phyloP scores from a whole-genome alignment of 2,329 filamentous ascomycete genomes.

The Exserohilum rostratum region DNA sequence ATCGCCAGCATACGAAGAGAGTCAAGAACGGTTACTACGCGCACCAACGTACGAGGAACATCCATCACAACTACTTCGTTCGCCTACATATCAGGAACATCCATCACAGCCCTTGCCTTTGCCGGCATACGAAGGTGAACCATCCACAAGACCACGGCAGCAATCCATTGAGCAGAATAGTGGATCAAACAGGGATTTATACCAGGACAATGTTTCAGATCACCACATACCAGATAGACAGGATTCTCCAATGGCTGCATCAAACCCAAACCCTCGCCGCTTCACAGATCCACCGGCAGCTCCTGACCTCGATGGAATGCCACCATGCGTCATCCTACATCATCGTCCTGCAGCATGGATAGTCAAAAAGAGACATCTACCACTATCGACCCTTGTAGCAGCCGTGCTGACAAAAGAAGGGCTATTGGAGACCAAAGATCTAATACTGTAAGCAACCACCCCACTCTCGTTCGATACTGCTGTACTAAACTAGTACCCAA shows the following conservation, averaged over 20 bases:
- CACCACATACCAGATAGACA: not conserved
- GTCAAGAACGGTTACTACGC: not conserved
- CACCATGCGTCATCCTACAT: slow-evolving; percentile 30
- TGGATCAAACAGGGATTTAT: not conserved
- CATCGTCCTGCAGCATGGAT: slow-evolving; percentile 38
- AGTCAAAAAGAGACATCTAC: slow-evolving; percentile 29
- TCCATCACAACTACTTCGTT: not conserved
- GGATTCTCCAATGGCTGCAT: not conserved
- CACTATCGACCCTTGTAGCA: slow-evolving; percentile 36
- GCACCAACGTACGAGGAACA: not conserved
- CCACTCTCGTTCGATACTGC: not conserved
- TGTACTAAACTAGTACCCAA: not conserved
- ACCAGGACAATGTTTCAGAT: not conserved
- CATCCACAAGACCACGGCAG: not conserved
- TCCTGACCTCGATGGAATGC: slow-evolving; percentile 7
- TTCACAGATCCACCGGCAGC: not conserved
- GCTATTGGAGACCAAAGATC: slow-evolving; percentile 27
- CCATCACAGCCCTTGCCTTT: no score
- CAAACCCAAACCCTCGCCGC: not conserved
- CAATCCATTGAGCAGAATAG: not conserved
- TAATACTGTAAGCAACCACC: slow-evolving; percentile 32
- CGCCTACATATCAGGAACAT: not conserved
- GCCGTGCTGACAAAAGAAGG: slow-evolving; percentile 37
- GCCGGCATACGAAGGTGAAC: no score
- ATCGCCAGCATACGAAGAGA: slow-evolving; percentile 1